Base-by-base conservation (phyloP, 2,329 filamentous ascomycete species). In the Sporothrix schenckii region DNA sequence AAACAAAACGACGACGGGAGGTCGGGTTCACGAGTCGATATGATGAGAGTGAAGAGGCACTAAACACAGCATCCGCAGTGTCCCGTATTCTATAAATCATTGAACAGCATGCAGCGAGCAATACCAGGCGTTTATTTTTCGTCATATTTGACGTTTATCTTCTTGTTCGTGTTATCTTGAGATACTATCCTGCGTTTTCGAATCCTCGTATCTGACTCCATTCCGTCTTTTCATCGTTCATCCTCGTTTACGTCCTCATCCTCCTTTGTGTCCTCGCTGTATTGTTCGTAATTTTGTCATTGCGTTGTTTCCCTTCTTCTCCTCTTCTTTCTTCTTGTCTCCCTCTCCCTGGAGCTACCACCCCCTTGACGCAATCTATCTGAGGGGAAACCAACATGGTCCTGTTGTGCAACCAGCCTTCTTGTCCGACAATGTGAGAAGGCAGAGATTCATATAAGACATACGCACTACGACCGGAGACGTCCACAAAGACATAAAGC, bases 331-430 rank as follows among this genome's bases (percentile, higher is more conserved):
- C 1, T 53, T 2, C 16, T 24, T 13, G 19, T 41, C 61, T 2
- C 24, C 9, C 19, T 24, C 39, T 66, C 16, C 34, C 6, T 9
- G 34, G 34, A 2, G 21, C n/a, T 14, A 19, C 39, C 5, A 24
- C 39, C 24, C 44, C 60, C 16, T 30, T 34, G 16, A 34, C 2
- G 24, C 47, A 65, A 50, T 65, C 19, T 65, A 65, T 50, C 47
- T 65, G 61, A 65, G 47, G 44, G 16, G 47, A 47, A 21, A 49
- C 44, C 44, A 30, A 13, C 14, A n/a, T 34, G 14, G 60, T n/a
- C 41, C 21, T 65, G 61, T 14, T 4, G 61, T 65, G 61, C 44
- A 65, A 65, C 61, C 44, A n/a, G 16, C 21, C 61, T 11, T 63
- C 58, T 27, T 54, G 30, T 58, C 27, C 54, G 13, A 58, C 54